Conservation (phyloP, 2,329 filamentous ascomycete species). For the Aspergillus hiratsukae region DNA sequence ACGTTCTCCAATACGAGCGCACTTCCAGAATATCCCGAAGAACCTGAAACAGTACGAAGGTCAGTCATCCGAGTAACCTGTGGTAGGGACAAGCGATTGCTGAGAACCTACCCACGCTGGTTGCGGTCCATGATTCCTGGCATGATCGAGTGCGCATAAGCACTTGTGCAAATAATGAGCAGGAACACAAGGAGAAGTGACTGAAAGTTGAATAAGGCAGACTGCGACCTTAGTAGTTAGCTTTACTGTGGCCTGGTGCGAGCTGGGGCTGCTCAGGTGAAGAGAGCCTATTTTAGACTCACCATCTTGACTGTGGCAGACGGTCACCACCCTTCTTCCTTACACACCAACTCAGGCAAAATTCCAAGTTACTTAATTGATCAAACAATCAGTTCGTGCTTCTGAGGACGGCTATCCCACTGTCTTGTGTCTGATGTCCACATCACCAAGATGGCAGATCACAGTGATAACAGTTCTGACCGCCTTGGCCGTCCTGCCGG, state of each 20-base stretch:
- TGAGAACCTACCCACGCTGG: slow-evolving; percentile 69
- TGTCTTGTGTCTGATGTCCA: neutral
- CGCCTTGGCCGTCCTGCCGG: slow-evolving; percentile 16
- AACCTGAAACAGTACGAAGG: slow-evolving; percentile 45
- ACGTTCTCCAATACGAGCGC: slow-evolving; percentile 83
- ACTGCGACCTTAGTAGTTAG: slow-evolving; percentile 48
- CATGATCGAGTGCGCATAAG: slow-evolving; percentile 87
- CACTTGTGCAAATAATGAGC: slow-evolving; percentile 90
- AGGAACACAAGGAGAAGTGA: slow-evolving; percentile 91
- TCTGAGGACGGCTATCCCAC: neutral
- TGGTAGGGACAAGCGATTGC: neutral
- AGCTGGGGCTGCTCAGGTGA: neutral
- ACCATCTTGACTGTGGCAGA: slow-evolving; percentile 26
- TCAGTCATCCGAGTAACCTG: neutral
- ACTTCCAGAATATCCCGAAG: slow-evolving; percentile 93
- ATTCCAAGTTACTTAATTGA: neutral
- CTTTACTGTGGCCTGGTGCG: neutral
- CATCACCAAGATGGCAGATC: neutral
- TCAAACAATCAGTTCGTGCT: neutral
- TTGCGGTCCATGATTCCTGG: slow-evolving; percentile 88
- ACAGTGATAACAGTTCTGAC: slow-evolving; percentile 20
- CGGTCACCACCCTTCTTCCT: slow-evolving; percentile 3
- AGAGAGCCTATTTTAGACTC: neutral
- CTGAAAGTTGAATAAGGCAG: slow-evolving; percentile 98
- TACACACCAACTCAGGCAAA: neutral